Evolutionary conservation across 2,329 filamentous ascomycete species (phyloP), one percentile per base, ranked within the genome.

Genomic region (Fusarium globosum): DNA sequence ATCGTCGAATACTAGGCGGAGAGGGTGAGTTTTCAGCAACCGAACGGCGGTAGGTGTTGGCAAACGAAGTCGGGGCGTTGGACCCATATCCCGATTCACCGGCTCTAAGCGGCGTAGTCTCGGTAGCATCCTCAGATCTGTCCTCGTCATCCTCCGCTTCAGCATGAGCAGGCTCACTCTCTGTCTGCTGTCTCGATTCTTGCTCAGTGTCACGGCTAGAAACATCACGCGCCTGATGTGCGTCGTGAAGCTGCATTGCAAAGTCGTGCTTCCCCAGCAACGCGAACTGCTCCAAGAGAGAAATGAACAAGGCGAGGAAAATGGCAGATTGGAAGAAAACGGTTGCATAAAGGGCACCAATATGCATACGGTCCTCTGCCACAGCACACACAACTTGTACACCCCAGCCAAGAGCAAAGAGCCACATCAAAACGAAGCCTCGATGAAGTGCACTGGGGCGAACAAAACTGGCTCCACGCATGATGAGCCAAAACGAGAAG

Each of bases 401-500:
- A 5, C 88, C 83, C 91, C 95, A 98, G 43, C 90, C 89, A 1
- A 94, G 81, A 38, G 89, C 80, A 80, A 95, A 98, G 51, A 97
- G 86, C 95, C 96, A 98, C 15, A 97, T 88, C 49, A 95, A 86
- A 57, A 90, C 88, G 81, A 96, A 98, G 10, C 92, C 89, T 26
- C 96, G 89, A 66, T 97, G 94, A 12, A 98, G 89, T 8, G 96
- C 96, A 23, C 93, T 96, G 4, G 96, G 96, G 20, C 96, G 89
- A 53, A 93, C 89, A 69, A 92, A 93, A 78, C 95, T 92, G 21
- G 94, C 93, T 5, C 93, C 91, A 23, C 92, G 89, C 77, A 94
- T 91, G 41, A 97, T 86, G 72, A 94, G 92, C 96, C 96, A 98
- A 51, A 94, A 91, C 26, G 92, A 81, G 67, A 93, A 91, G 78